Evolutionary conservation across 331 rosid genomes (phyloP).

Genomic region (Spiraea crenata): DNA sequence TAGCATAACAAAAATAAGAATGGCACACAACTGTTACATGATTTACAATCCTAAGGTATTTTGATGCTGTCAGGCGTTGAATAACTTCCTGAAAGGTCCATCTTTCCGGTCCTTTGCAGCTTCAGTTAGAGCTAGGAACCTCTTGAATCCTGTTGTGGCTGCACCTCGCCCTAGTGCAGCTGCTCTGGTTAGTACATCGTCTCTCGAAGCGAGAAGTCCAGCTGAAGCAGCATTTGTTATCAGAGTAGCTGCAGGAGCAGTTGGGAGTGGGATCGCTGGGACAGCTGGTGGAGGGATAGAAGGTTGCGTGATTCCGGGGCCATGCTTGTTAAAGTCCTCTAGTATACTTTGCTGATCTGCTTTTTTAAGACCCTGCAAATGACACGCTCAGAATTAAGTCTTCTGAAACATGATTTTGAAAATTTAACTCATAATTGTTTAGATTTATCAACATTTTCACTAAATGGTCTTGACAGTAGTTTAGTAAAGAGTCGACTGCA

Average conservation of each 20-base stretch:
- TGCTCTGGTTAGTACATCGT: conserved; percentile 89
- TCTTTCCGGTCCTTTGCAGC: conserved; percentile 98
- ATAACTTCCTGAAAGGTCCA: conserved; percentile 94
- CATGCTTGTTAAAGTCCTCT: conserved; percentile 91
- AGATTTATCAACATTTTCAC: background rate
- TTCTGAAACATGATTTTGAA: background rate
- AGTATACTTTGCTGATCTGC: conserved; percentile 84
- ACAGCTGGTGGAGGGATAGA: conserved; percentile 46
- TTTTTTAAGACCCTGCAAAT: conserved; percentile 84
- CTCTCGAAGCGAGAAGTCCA: conserved; percentile 67
- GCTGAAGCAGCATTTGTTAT: conserved; percentile 47
- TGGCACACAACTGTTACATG: background rate
- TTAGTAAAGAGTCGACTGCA: background rate
- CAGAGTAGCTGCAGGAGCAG: conserved; percentile 45
- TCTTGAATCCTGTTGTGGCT: conserved; percentile 94
- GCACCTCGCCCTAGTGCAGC: conserved; percentile 99
- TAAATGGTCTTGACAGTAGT: background rate
- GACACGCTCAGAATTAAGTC: conserved; percentile 7
- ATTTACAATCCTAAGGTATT: background rate
- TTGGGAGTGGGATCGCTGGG: conserved; percentile 39
- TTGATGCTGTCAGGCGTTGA: conserved; percentile 51
- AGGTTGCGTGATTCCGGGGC: conserved; percentile 76
- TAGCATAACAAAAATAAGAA: background rate
- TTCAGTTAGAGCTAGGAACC: conserved; percentile 93
- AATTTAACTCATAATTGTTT: background rate